Evolutionary conservation across 257 asterid genomes (phyloP).

Genomic region (Catharanthus roseus): DNA sequence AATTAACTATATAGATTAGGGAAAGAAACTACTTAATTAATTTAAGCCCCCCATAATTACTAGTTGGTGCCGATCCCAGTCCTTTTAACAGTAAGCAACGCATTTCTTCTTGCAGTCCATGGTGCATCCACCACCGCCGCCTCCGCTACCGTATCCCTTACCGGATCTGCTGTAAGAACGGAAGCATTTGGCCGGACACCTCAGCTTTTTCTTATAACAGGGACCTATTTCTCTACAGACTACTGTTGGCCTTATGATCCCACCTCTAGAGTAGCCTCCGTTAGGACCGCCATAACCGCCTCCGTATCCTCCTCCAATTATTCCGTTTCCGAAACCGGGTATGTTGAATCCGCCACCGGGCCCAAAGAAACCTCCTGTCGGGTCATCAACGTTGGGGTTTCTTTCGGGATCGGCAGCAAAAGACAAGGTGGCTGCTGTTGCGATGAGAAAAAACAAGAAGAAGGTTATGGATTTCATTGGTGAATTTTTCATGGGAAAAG

Average conservation of each 20-base stretch:
- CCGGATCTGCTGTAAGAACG: conserved; percentile 62
- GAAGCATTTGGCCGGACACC: conserved; percentile 86
- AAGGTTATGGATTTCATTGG: conserved; percentile 33
- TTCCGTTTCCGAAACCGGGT: conserved; percentile 54
- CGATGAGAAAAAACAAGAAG: conserved; percentile 21
- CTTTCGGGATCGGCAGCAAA: conserved; percentile 24
- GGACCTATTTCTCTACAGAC: conserved; percentile 69
- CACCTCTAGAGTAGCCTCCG: conserved; percentile 53
- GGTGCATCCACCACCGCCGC: conserved; percentile 92
- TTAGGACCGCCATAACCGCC: conserved; percentile 68
- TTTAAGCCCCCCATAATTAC: not conserved
- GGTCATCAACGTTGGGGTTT: not conserved
- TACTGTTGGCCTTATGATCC: conserved; percentile 33
- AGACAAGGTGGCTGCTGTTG: conserved; percentile 23
- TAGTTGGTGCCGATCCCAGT: not conserved
- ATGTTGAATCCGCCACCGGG: conserved; percentile 58
- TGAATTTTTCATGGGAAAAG: not conserved
- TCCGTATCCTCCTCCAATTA: conserved; percentile 53
- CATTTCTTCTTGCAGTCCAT: conserved; percentile 78
- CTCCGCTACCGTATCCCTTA: conserved; percentile 77
- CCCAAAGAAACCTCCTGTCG: conserved; percentile 36
- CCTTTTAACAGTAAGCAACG: conserved; percentile 49
- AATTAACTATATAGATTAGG: not conserved
- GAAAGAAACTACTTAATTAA: not conserved
- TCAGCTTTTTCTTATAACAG: conserved; percentile 63